Base-by-base conservation (phyloP, 2,329 filamentous ascomycete genomes). In the Cercospora berteroae region DNA sequence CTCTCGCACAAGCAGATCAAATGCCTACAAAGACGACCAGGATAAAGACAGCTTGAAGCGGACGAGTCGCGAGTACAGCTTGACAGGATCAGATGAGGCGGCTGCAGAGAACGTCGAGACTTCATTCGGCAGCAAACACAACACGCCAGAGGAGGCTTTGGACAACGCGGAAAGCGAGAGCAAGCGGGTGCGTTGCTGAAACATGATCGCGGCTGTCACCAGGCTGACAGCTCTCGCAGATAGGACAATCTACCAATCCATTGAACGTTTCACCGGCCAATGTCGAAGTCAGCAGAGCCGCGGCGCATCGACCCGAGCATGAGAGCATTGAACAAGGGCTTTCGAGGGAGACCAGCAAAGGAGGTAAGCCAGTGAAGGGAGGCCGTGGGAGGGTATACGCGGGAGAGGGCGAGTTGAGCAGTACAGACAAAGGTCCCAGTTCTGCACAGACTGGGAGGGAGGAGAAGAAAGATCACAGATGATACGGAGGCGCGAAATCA, bases 211-310 rank as follows among this genome's bases (percentile, higher is more conserved):
- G n/a, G 18, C 25, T 48, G 20, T 12, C 13, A 3, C 20, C 4
- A 7, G 5, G 58, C 59, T 48, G 59, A 61, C 5, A n/a, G 10
- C 39, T 10, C 3, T 18, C 20, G 4, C 25, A 63, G 61, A 33
- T 55, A 12, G 61, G 61, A 4, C 61, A 63, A 57, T 25, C 48
- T 16, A 52, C 29, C 29, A 63, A 42, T 5, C 61, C 61, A 12
- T 23, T 63, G 31, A 48, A 63, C 16, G 61, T 63, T 12, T 63
- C 61, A 12, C 61, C 61, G 3, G 61, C 61, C 25, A 63, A 63
- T 12, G n/a, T 42, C 29, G 61, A 63, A 23, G 61, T 63, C 29
- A 57, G 61, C 48, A 63, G 27, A 13, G 48, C 61, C 48, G 61
- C 61, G 13, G 39, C 61, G n/a, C 48, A 57, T 13, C 10, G 61